A percentile compares a stretch with the other conserved stretches of the same genome.
phyloP scores from a whole-genome alignment of 768 basidiomycete species.

The Lactarius evosmus region DNA sequence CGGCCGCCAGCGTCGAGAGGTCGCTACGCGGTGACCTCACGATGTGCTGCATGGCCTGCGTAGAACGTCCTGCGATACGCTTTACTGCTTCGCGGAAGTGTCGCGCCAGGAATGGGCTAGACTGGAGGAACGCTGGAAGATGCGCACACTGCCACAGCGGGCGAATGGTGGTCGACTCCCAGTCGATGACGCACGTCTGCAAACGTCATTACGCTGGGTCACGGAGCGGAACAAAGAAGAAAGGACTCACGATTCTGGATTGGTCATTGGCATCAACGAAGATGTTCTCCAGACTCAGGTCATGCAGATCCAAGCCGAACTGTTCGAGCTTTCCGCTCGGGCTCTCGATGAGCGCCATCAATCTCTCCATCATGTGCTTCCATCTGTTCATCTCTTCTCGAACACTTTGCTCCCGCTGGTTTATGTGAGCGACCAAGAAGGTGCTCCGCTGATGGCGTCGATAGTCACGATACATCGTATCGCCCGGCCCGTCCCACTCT shows the following conservation, averaged over 20 bases:
- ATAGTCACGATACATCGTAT: conserved; percentile 80
- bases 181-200: conserved; percentile 85
- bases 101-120: conserved; percentile 69
- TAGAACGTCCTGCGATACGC: conserved; percentile 40
- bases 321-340: conserved; percentile 46
- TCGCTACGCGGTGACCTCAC: conserved; percentile 31
- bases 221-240: not conserved
- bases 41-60: conserved; percentile 28
- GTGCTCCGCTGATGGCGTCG: conserved; percentile 76
- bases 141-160: conserved; percentile 86
- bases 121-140: conserved; percentile 73
- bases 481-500: conserved; percentile 67
- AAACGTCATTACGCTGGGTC: conserved; percentile 13
- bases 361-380: conserved; percentile 61
- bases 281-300: conserved; percentile 79
- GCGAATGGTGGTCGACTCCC: conserved; percentile 87
- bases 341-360: conserved; percentile 38
- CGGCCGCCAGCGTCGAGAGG: conserved; percentile 48
- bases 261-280: conserved; percentile 72
- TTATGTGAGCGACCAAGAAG: conserved; percentile 70
- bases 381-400: conserved; percentile 70
- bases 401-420: conserved; percentile 59
- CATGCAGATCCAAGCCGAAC: conserved; percentile 82
- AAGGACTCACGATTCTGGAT: conserved; percentile 62
- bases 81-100: conserved; percentile 66